Percentiles rank a stretch among this genome's conserved stretches.
phyloP scores from a whole-genome alignment of 805 yeast species.

The Myxozyma monticola region DNA sequence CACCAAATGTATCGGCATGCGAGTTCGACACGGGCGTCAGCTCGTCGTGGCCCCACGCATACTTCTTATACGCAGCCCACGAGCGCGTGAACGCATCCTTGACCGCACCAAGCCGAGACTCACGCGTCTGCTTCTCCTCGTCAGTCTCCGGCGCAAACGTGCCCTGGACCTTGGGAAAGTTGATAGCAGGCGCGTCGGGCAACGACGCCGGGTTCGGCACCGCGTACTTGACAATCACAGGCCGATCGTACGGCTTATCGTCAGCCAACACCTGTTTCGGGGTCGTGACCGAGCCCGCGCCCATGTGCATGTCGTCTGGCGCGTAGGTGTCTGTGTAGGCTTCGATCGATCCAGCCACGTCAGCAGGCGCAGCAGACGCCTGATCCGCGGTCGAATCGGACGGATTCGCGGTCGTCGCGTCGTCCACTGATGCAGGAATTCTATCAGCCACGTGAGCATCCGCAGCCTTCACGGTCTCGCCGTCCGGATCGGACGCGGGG shows the following conservation, averaged over 20 bases:
- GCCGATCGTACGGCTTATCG: conserved; percentile 1
- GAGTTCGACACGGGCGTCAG: conserved; percentile 43
- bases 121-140: conserved; percentile 26
- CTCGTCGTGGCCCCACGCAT: conserved; percentile 52
- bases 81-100: conserved; percentile 44
- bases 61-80: conserved; percentile 47
- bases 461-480: neutral
- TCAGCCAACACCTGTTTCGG: conserved; percentile 4
- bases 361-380: neutral
- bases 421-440: too few species aligned
- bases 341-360: neutral
- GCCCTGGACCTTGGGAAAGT: conserved; percentile 27
- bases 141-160: conserved; percentile 31
- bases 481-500: neutral
- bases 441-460: too few species aligned
- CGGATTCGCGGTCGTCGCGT: too few species aligned
- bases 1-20: conserved; percentile 45
- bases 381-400: neutral
- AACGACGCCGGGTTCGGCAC: conserved; percentile 10
- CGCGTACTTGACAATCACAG: conserved; percentile 21
- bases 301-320: conserved; percentile 13
- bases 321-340: conserved; percentile 12
- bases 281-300: conserved; percentile 4
- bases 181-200: conserved; percentile 23
- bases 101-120: conserved; percentile 38